Conservation (phyloP, 768 basidiomycete genomes). For the Leccinum longicurvipes region DNA sequence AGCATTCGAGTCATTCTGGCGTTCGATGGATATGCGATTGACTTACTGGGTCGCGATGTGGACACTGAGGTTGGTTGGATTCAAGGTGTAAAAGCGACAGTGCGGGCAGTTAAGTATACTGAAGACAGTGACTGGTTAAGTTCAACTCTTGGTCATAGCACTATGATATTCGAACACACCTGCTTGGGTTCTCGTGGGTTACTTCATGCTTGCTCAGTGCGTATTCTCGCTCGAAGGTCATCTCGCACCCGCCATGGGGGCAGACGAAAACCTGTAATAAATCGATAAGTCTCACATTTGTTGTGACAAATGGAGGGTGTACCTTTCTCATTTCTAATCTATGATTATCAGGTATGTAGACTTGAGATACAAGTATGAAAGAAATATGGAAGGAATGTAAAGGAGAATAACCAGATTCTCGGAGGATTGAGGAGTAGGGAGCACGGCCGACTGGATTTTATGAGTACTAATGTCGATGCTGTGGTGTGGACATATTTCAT, state of each 20-base stretch:
- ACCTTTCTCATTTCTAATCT: neutral
- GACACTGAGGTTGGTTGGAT: neutral
- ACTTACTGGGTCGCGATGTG: conserved; percentile 14
- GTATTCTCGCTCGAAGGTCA: neutral
- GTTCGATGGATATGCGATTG: neutral
- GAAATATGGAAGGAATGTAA: neutral
- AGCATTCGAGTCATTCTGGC: neutral
- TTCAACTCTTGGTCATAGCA: neutral
- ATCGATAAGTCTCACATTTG: neutral
- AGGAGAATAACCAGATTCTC: conserved; percentile 9
- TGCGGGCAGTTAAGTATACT: conserved; percentile 9
- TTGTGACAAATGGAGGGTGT: neutral
- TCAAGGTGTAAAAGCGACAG: conserved; percentile 9
- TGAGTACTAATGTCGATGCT: no score
- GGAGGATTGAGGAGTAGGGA: neutral
- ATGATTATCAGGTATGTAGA: neutral
- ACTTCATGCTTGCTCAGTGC: conserved; percentile 15
- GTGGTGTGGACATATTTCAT: no score
- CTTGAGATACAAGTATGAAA: neutral
- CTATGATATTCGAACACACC: neutral
- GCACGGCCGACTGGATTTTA: neutral
- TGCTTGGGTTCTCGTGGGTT: conserved; percentile 1
- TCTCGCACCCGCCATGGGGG: conserved; percentile 2
- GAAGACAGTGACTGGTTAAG: neutral
- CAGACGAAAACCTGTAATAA: conserved; percentile 8